Conservation (phyloP, 192 early-diverging fungal species). For the Endogone sp. region DNA sequence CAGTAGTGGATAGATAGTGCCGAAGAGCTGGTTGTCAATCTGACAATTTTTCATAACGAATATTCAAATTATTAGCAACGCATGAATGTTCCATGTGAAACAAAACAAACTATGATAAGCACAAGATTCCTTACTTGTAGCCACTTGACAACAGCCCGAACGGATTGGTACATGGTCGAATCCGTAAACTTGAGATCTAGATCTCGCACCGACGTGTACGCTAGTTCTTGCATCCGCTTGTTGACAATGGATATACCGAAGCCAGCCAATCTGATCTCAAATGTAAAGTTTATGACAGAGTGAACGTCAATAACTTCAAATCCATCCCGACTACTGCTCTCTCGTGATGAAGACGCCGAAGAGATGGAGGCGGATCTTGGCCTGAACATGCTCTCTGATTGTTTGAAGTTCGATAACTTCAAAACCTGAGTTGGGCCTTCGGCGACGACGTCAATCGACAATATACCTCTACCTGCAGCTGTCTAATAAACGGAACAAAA, state of each 20-base stretch:
- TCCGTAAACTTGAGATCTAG: conserved; percentile 77
- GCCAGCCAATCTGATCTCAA: conserved; percentile 75
- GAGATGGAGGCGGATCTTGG: conserved; percentile 17
- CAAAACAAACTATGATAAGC: neutral
- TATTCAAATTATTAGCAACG: conserved; percentile 8
- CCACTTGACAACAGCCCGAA: conserved; percentile 83
- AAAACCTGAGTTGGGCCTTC: conserved; percentile 66
- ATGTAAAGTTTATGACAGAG: conserved; percentile 45
- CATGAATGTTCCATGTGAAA: neutral
- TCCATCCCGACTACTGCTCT: conserved; percentile 20
- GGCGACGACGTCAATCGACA: conserved; percentile 75
- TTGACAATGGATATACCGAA: conserved; percentile 92
- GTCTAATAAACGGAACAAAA: conserved; percentile 19
- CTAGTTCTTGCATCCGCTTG: conserved; percentile 74
- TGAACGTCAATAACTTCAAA: conserved; percentile 53
- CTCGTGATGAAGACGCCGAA: too few relatives aligned
- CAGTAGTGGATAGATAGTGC: conserved; percentile 85
- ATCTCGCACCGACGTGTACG: conserved; percentile 77
- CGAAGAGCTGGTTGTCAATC: conserved; percentile 95
- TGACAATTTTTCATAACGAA: conserved; percentile 28
- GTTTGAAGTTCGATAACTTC: conserved; percentile 61
- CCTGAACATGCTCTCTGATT: conserved; percentile 60
- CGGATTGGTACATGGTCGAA: conserved; percentile 75
- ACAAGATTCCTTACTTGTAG: conserved; percentile 49
- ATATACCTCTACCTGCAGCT: conserved; percentile 31